phyloP scores from a whole-genome alignment of 345 rosid genomes.

The Draba incana region DNA sequence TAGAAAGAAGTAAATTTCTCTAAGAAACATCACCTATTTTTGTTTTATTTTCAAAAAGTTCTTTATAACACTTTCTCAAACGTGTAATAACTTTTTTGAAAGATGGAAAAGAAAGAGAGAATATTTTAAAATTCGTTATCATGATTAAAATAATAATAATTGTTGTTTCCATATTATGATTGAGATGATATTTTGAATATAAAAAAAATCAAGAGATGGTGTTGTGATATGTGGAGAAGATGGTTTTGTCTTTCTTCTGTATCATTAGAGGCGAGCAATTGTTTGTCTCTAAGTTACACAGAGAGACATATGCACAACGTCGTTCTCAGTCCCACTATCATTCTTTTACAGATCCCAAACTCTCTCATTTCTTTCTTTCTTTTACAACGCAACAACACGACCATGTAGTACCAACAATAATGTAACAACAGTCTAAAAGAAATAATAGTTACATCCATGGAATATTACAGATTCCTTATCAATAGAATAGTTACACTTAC shows the following conservation, averaged over 20 bases:
- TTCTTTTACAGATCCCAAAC: conserved; percentile 22
- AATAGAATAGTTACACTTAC: too few relatives aligned
- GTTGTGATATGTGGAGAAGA: conserved; percentile 40
- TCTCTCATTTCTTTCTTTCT: conserved; percentile 1
- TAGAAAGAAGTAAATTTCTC: too few relatives aligned
- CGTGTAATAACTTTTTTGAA: too few relatives aligned
- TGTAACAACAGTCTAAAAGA: neutral
- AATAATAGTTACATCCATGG: too few relatives aligned
- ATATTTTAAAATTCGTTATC: too few relatives aligned
- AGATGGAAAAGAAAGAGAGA: too few relatives aligned
- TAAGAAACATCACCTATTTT: too few relatives aligned
- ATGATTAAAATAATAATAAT: too few relatives aligned
- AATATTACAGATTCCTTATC: too few relatives aligned
- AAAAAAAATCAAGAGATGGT: conserved; percentile 28
- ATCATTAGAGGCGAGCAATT: conserved; percentile 38
- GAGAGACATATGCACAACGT: conserved; percentile 32
- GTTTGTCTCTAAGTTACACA: conserved; percentile 32
- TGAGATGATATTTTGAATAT: conserved; percentile 34
- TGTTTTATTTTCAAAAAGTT: too few relatives aligned
- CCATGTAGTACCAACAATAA: neutral
- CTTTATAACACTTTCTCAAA: too few relatives aligned
- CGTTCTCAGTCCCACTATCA: conserved; percentile 32
- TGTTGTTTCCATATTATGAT: conserved; percentile 18
- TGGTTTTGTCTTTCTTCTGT: conserved; percentile 35
- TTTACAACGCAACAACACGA: neutral